Conservation (phyloP, 768 basidiomycete genomes). For the Tylopilus vinaceipallidus region DNA sequence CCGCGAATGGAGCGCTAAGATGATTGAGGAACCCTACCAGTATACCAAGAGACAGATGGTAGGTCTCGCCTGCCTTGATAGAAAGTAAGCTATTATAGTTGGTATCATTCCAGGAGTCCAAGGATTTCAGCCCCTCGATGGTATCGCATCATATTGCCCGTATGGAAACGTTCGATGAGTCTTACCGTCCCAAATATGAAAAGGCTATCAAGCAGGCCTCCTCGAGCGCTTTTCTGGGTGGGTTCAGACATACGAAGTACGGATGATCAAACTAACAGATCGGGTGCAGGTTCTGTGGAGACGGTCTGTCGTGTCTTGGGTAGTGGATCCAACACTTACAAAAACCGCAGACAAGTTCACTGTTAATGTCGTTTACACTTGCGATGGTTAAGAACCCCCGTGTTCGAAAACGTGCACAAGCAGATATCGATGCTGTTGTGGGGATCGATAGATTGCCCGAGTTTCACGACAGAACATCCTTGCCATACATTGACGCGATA, state of each 20-base stretch:
- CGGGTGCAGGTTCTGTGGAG: slow-evolving; percentile 9
- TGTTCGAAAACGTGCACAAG: slow-evolving; percentile 8
- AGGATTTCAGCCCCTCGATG: slow-evolving; percentile 7
- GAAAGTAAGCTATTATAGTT: not conserved
- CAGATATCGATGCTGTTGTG: slow-evolving; percentile 6
- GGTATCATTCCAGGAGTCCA: not conserved
- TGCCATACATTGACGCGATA: slow-evolving; percentile 14
- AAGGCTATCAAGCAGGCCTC: slow-evolving; percentile 14
- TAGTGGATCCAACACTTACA: not conserved
- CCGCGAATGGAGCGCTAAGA: slow-evolving; percentile 1
- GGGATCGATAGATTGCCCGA: slow-evolving; percentile 7
- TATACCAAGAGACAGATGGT: slow-evolving; percentile 12
- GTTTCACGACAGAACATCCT: slow-evolving; percentile 4
- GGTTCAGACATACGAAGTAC: not conserved
- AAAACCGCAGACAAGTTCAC: not conserved
- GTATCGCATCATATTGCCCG: slow-evolving; percentile 10
- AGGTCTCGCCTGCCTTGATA: not conserved
- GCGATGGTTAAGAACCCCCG: slow-evolving; percentile 15
- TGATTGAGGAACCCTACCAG: slow-evolving; percentile 16
- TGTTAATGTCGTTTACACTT: slow-evolving; percentile 6
- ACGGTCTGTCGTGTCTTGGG: slow-evolving; percentile 6
- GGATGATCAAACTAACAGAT: not conserved
- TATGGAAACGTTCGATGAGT: slow-evolving; percentile 5
- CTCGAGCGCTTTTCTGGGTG: slow-evolving; percentile 17
- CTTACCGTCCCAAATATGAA: slow-evolving; percentile 6